Evolutionary conservation across 83 land plant genomes (phyloP), one percentile per base, ranked within the genome.

Genomic region (Picea abies): DNA sequence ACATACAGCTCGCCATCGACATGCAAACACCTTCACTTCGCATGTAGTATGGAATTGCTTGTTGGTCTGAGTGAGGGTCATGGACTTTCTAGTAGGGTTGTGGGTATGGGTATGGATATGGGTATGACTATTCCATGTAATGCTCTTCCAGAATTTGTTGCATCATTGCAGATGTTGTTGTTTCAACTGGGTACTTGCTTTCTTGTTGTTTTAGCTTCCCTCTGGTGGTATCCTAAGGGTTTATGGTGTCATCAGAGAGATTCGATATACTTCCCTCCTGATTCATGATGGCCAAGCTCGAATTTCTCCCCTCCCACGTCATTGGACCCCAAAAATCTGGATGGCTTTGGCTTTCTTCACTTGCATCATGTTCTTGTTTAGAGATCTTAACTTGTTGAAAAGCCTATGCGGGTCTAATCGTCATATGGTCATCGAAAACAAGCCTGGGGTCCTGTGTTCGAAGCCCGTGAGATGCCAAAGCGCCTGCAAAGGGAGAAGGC

Each of bases 1-100:
- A 26, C 29, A 0, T 26, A 26, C 29, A 26, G 0, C 29, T 26
- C 29, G 29, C 0, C 29, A 26, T 26, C 29, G 29, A 26, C 29
- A 26, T 26, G 29, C 29, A 26, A 26, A 26, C 29, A 26, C 0
- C 29, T 26, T 26, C 29, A 26, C 29, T 26, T 26, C 29, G 0
- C 29, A 84, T 86, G 83, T 90, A 90, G 39, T 88, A 81, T 12
- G 85, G 87, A 26, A 83, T 25, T 32, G 72, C 83, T 26, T 26
- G 29, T 11, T 68, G 73, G 15, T 73, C 73, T 19, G 7, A 49
- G 16, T 63, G 58, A 41, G 82, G 70, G 23, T 81, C 32, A 14
- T 68, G 47, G 58, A 81, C 82, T 71, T 78, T 29, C 84, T 82
- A 22, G 83, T 63, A 32, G 68, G 67, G 60, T n/a, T 76, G 35